Conservation (phyloP, 192 early-diverging fungal species). For the Umbelopsis sp. region DNA sequence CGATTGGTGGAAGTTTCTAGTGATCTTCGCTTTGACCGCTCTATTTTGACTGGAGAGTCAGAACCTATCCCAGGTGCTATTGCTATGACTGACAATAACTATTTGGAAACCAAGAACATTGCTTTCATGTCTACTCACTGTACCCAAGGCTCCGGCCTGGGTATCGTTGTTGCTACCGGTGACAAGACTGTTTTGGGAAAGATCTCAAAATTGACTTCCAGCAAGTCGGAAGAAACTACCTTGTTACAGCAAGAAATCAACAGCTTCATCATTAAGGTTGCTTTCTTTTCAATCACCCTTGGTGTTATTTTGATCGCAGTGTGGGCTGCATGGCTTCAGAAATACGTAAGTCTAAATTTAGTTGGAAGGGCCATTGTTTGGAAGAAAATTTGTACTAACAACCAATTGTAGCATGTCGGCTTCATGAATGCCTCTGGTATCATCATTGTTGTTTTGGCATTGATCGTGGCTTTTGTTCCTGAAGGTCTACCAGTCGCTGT, state of each 20-base stretch:
- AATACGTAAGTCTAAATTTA: constrained; percentile 1
- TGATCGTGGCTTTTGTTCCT: constrained; percentile 70
- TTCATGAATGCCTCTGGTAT: constrained; percentile 52
- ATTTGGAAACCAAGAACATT: constrained; percentile 80
- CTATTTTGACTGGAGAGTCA: constrained; percentile 74
- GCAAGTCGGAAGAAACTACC: constrained; percentile 47
- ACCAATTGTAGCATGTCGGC: constrained; percentile 40
- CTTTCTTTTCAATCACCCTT: constrained; percentile 50
- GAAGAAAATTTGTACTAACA: constrained; percentile 48
- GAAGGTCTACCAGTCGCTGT: constrained; percentile 78
- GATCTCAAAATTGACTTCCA: constrained; percentile 60
- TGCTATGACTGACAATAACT: constrained; percentile 67
- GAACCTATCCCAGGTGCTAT: constrained; percentile 63
- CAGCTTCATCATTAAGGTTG: constrained; percentile 70
- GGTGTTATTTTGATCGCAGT: constrained; percentile 51
- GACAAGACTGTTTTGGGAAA: constrained; percentile 73
- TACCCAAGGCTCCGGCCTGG: constrained; percentile 68
- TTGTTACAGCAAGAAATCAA: constrained; percentile 63
- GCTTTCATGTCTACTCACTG: constrained; percentile 70
- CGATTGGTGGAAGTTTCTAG: constrained; percentile 63
- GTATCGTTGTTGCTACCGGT: constrained; percentile 77
- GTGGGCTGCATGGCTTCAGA: constrained; percentile 37
- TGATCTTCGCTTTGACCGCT: constrained; percentile 74
- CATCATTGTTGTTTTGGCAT: constrained; percentile 55
- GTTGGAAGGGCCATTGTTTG: neutral